Conservation (phyloP, 768 basidiomycete species). For the Boletus sp. region DNA sequence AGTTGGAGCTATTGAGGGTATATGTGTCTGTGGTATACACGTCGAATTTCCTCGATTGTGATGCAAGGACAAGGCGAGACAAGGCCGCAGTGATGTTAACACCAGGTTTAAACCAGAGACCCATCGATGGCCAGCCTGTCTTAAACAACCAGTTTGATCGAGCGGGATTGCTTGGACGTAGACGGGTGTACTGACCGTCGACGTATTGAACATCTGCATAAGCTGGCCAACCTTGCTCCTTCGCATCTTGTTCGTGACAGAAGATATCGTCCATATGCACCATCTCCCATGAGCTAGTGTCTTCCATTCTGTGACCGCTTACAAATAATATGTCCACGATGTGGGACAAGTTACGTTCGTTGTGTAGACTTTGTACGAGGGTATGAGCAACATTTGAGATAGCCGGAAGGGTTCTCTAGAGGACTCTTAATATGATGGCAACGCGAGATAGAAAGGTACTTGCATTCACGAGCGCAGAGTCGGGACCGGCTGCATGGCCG, state of each 20-base stretch:
- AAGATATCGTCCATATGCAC: conserved; percentile 65
- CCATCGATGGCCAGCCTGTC: conserved; percentile 88
- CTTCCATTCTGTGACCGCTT: conserved; percentile 84
- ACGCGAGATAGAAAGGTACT: conserved; percentile 19
- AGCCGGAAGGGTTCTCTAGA: conserved; percentile 53
- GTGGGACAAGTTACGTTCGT: conserved; percentile 67
- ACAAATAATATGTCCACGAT: conserved; percentile 86
- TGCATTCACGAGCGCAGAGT: conserved; percentile 65
- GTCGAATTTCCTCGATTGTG: conserved; percentile 52
- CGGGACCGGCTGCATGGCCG: conserved; percentile 66
- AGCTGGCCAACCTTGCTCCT: conserved; percentile 10
- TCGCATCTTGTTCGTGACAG: conserved; percentile 8
- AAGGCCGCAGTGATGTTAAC: conserved; percentile 55
- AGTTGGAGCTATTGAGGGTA: background rate
- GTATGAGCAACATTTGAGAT: conserved; percentile 71
- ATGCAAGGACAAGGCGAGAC: conserved; percentile 47
- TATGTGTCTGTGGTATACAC: conserved; percentile 37
- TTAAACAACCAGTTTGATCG: background rate
- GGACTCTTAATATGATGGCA: conserved; percentile 1
- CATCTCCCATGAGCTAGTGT: conserved; percentile 69
- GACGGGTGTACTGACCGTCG: conserved; percentile 9
- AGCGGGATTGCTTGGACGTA: background rate
- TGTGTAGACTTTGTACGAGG: conserved; percentile 41
- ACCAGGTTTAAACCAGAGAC: conserved; percentile 65
- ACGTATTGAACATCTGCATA: conserved; percentile 9